Evolutionary conservation across 1,284 basidiomycete species (phyloP).

Genomic region (Ceratobasidium papillatum): DNA sequence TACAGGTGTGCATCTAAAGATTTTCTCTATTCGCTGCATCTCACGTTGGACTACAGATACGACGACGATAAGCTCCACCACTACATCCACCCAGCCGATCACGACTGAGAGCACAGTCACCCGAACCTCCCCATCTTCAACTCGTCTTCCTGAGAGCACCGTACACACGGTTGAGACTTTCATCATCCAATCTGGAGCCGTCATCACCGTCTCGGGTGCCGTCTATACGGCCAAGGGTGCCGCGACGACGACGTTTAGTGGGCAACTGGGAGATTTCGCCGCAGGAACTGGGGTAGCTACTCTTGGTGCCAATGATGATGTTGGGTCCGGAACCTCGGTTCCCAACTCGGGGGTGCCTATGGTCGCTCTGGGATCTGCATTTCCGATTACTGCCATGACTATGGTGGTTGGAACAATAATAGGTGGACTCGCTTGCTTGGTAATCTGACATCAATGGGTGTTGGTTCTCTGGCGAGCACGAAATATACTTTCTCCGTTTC

Average conservation of each 20-base stretch:
- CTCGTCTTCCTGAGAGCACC: not conserved
- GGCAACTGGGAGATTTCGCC: not conserved
- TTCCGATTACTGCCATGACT: not conserved
- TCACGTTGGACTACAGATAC: not conserved
- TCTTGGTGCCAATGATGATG: not conserved
- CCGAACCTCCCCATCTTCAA: not conserved
- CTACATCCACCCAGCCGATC: not conserved
- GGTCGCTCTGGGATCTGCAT: not conserved
- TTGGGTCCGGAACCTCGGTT: not conserved
- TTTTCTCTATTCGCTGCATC: not conserved
- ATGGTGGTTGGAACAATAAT: not conserved
- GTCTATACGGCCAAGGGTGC: not conserved
- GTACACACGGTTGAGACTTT: not conserved
- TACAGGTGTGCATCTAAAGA: not conserved
- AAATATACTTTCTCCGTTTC: not conserved
- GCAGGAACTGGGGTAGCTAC: not conserved
- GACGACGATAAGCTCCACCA: not conserved
- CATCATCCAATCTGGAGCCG: conserved; percentile 6
- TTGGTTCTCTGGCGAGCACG: too few relatives aligned
- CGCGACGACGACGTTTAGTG: not conserved
- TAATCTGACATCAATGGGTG: too few relatives aligned
- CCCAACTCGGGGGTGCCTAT: not conserved
- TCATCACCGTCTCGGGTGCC: not conserved
- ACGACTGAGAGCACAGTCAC: not conserved
- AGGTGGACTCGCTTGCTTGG: not conserved